Evolutionary conservation across 148 eudicot species (phyloP), one percentile per base, ranked within the genome.

Genomic region (Pouteria glomerata): DNA sequence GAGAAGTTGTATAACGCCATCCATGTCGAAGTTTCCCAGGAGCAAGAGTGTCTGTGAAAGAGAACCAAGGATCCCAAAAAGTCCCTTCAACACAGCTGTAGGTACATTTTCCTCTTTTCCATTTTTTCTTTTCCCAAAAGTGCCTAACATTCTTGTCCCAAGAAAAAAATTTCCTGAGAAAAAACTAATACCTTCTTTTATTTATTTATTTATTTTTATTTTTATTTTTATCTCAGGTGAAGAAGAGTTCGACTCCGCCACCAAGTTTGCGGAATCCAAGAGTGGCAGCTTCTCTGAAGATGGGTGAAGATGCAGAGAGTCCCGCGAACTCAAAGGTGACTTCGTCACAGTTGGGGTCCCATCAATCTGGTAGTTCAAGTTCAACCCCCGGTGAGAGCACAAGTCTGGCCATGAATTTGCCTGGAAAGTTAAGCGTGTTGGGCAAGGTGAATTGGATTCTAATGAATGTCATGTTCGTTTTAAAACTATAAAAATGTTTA

Each of bases 201-300:
- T 30, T 4, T 74, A n/a, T n/a, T n/a, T n/a, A n/a, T n/a, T n/a
- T n/a, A n/a, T n/a, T n/a, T n/a, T n/a, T n/a, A n/a, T n/a, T n/a
- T n/a, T n/a, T n/a, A n/a, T n/a, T n/a, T n/a, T n/a, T n/a, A n/a
- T n/a, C n/a, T 78, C 79, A 93, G 98, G 90, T 74, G 68, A 92
- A 93, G 88, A 93, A 89, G 75, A 87, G 97, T 74, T 58, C 81
- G 16, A 93, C 96, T 33, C 95, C 98, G 11, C 98, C 97, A 42
- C 96, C 97, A 4, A 4, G 44, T 39, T 39, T 39, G 44, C 44
- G 81, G 78, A 85, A 74, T 31, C 51, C 74, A 13, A 72, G 88
- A 80, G 78, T 77, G 8, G 83, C 77, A 35, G 80, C 89, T 68
- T 80, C 82, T 74, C 76, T 75, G 12, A 77, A 70, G 57, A 77